Evolutionary conservation across 2,329 filamentous ascomycete species (phyloP).

Genomic region (Penicillium sp.): DNA sequence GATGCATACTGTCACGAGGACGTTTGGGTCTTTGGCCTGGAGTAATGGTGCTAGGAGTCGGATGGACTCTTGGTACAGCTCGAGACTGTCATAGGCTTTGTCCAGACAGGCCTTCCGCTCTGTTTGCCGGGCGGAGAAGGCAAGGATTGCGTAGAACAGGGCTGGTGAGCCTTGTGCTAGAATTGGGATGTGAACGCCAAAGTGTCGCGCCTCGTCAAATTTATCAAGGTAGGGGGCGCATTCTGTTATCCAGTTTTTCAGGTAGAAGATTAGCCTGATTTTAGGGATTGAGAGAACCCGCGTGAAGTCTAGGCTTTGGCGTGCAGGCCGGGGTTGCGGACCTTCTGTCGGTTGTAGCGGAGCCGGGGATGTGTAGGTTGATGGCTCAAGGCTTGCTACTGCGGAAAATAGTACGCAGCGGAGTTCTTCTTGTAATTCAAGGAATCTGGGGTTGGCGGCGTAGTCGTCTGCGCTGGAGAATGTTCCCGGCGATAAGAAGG

Average conservation of each 20-base stretch:
- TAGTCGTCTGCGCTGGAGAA: constrained; percentile 28
- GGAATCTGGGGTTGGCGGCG: constrained; percentile 39
- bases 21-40: constrained; percentile 47
- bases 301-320: constrained; percentile 22
- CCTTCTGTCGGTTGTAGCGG: constrained; percentile 21
- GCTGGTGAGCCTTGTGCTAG: constrained; percentile 46
- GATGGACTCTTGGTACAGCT: constrained; percentile 53
- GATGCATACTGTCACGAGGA: constrained; percentile 53
- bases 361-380: constrained; percentile 33
- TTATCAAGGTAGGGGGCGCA: constrained; percentile 50
- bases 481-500: constrained; percentile 25
- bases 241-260: constrained; percentile 41
- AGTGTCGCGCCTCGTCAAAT: constrained; percentile 52
- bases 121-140: constrained; percentile 52
- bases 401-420: constrained; percentile 43
- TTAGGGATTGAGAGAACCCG: constrained; percentile 30
- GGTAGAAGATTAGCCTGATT: constrained; percentile 37
- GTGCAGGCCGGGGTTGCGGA: constrained; percentile 3
- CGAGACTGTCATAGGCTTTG: constrained; percentile 49
- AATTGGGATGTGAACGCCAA: constrained; percentile 51
- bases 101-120: constrained; percentile 47
- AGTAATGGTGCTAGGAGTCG: constrained; percentile 48
- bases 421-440: constrained; percentile 46
- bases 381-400: constrained; percentile 42
- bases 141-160: constrained; percentile 51